Evolutionary conservation across 164 flowering plant genomes (phyloP), one percentile per base, ranked within the genome.

Genomic region (Litsea cubeba): DNA sequence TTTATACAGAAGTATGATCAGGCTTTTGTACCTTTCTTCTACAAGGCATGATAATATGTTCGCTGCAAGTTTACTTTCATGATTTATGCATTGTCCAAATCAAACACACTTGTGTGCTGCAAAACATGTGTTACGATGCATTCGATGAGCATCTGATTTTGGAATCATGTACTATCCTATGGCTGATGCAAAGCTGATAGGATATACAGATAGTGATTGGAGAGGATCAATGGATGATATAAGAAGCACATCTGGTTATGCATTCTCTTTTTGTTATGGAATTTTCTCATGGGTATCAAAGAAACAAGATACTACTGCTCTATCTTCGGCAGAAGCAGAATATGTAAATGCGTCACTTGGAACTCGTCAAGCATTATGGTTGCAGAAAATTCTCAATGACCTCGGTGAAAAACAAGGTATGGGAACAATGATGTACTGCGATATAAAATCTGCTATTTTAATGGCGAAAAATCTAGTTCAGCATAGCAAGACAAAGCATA

Each of bases 271-370:
- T 68, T 68, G 60, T 24, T 72, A 12, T 1, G 40, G 35, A 18
- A 58, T 70, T 32, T 30, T 72, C 23, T 76, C 69, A 70, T 62
- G 32, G 77, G 23, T n/a, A 66, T 28, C 46, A 26, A 66, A 28
- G 46, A 66, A 28, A 28, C 49, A 66, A 28, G 12, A 7, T 1
- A 25, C 12, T n/a, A 25, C 26, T 25, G 1, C 26, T 25, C 26
- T 25, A 25, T 25, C 26, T 25, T 25, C 26, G 26, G 26, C 26
- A 25, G 26, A 25, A 25, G 1, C 26, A 25, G 26, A 25, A 25
- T 25, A 25, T 25, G 26, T 25, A 25, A 1, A 1, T 1, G 1
- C 26, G 1, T 25, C 26, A 25, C 26, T 25, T 25, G 26, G 26
- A 25, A 25, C 26, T 25, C 1, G 26, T 25, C 26, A 25, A 25